These are phyloP conservation scores for Monascus purpureus DNA, from an alignment of 495 filamentous ascomycete species.

Conservation along the genomic window DNA sequence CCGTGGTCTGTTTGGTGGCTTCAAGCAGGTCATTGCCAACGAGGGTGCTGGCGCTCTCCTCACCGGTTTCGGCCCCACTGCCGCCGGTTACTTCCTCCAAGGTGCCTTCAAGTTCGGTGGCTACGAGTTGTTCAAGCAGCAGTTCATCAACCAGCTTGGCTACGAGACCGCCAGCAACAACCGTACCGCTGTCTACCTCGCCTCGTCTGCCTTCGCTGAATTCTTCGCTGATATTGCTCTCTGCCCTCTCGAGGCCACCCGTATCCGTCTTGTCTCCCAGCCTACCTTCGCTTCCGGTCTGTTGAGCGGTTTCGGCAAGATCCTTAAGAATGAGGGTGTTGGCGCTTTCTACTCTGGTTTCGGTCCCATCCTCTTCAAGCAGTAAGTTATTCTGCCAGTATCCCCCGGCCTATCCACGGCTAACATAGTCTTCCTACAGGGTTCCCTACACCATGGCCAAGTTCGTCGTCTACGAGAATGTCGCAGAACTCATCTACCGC, in stretches of 20 bases:
- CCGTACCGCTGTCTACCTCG: constrained; percentile 80
- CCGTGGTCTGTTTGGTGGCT: constrained; percentile 73
- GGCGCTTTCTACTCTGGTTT: constrained; percentile 92
- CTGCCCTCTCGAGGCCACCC: constrained; percentile 85
- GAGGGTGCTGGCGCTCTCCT: constrained; percentile 83
- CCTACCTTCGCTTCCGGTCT: constrained; percentile 76
- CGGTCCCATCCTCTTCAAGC: constrained; percentile 89
- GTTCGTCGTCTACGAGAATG: constrained; percentile 99
- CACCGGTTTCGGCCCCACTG: constrained; percentile 77
- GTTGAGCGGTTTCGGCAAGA: constrained; percentile 71
- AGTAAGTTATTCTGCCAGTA: constrained; percentile 55
- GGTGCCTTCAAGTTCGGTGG: constrained; percentile 92
- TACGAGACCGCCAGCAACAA: constrained; percentile 70
- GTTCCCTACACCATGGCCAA: constrained; percentile 99
- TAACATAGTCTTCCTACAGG: constrained; percentile 37
- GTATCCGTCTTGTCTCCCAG: constrained; percentile 89
- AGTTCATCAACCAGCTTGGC: constrained; percentile 69
- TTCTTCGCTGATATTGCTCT: constrained; percentile 93
- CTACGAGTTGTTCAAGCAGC: constrained; percentile 94
- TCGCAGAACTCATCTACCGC: constrained; percentile 63
- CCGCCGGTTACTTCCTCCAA: constrained; percentile 89
- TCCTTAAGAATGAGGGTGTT: constrained; percentile 68
- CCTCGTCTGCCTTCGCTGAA: constrained; percentile 69
- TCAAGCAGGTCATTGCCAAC: constrained; percentile 67
- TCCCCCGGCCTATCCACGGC: no score